Evolutionary conservation across 345 rosid genomes (phyloP).

Genomic region (Gossypium arboreum): DNA sequence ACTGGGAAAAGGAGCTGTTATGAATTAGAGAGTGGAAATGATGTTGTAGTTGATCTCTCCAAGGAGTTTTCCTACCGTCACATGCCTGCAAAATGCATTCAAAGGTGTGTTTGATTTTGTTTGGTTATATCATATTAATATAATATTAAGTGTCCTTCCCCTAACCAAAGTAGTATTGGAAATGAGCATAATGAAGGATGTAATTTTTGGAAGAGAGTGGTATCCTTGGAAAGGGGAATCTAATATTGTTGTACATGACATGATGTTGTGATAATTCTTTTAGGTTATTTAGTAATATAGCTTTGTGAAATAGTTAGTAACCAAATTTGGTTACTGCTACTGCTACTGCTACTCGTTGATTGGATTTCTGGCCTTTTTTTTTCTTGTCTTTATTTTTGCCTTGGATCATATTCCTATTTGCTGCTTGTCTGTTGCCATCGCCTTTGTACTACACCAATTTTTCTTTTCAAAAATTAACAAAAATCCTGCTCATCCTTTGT

Average conservation of each 20-base stretch:
- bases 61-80: slow-evolving; percentile 12
- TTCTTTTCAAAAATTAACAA: no score
- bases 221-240: slow-evolving; percentile 34
- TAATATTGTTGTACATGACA: slow-evolving; percentile 54
- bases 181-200: slow-evolving; percentile 23
- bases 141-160: slow-evolving; percentile 14
- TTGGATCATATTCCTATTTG: not conserved
- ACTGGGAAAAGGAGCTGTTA: slow-evolving; percentile 22
- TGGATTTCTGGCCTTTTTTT: not conserved
- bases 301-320: slow-evolving; percentile 30
- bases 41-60: slow-evolving; percentile 16
- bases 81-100: slow-evolving; percentile 26
- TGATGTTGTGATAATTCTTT: slow-evolving; percentile 47
- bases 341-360: not conserved
- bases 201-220: slow-evolving; percentile 29
- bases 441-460: no score
- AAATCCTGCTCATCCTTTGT: no score
- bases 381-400: not conserved
- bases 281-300: slow-evolving; percentile 43
- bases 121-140: slow-evolving; percentile 10
- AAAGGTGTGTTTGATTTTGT: slow-evolving; percentile 29
- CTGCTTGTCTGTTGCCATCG: no score
- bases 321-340: slow-evolving; percentile 24
- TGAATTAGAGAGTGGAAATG: no score
- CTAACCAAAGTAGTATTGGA: slow-evolving; percentile 30